Evolutionary conservation across 2,329 filamentous ascomycete species (phyloP).

Genomic region (Cordyceps militaris): DNA sequence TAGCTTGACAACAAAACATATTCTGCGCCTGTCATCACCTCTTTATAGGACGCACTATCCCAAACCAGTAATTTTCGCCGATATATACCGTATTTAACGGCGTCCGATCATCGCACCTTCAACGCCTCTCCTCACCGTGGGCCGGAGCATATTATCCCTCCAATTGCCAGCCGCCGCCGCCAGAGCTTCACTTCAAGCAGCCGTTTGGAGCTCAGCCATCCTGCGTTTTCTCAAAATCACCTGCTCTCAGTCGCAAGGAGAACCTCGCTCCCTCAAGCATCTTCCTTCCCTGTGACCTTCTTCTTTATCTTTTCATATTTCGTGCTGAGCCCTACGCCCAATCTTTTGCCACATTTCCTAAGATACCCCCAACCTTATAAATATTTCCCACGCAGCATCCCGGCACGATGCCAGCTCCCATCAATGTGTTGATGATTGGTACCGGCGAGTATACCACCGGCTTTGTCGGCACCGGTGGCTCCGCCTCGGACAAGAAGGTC

Average conservation of each 20-base stretch:
- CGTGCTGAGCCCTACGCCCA: neutral
- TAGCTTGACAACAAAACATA: neutral
- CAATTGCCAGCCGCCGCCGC: neutral
- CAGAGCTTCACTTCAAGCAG: neutral
- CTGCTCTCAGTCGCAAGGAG: neutral
- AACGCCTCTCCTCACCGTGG: neutral
- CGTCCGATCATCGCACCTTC: neutral
- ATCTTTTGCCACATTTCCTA: too few species aligned
- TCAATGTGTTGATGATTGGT: slow-evolving; percentile 46
- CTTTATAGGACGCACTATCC: neutral
- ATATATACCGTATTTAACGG: neutral
- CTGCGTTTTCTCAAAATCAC: neutral
- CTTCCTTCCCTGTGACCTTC: too few species aligned
- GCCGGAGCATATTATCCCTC: slow-evolving; percentile 8
- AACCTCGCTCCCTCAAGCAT: neutral
- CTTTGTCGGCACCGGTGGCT: slow-evolving; percentile 77
- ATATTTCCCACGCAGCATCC: neutral
- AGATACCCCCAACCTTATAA: neutral
- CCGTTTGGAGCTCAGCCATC: neutral
- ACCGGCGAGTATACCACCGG: slow-evolving; percentile 97
- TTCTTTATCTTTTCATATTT: neutral
- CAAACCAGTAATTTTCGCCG: neutral
- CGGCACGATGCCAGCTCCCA: neutral
- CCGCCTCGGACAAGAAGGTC: slow-evolving; percentile 90
- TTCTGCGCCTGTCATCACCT: neutral